phyloP scores from a whole-genome alignment of 805 yeast species.

The Monosporozyma aerobia region DNA sequence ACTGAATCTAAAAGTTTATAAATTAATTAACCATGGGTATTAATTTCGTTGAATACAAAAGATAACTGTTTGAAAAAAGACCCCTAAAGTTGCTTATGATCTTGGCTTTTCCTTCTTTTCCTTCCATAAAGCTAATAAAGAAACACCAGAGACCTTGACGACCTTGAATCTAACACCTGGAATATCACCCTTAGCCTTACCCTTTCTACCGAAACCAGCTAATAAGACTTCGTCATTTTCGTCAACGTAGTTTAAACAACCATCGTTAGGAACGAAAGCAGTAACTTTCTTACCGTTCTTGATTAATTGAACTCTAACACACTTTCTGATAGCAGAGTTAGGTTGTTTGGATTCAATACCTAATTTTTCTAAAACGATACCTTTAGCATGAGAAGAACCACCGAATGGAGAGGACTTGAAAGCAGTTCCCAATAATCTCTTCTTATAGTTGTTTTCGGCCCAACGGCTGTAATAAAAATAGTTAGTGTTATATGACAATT shows the following conservation, averaged over 20 bases:
- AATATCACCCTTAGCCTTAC: conserved; percentile 99
- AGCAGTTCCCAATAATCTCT: conserved; percentile 98
- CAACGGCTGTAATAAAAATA: conserved; percentile 56
- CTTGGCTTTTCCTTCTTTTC: conserved; percentile 99
- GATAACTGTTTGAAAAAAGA: not conserved
- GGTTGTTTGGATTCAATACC: conserved; percentile 99
- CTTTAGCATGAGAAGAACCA: conserved; percentile 99
- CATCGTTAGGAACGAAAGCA: conserved; percentile 99
- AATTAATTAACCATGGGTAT: not conserved
- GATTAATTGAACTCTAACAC: conserved; percentile 99
- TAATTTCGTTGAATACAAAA: not conserved
- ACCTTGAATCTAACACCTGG: conserved; percentile 99
- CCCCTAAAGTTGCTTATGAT: conserved; percentile 47
- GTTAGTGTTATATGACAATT: not conserved
- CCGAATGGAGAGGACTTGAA: conserved; percentile 99
- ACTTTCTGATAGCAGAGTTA: conserved; percentile 99
- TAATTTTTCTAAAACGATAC: conserved; percentile 97
- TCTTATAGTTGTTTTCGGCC: conserved; percentile 98
- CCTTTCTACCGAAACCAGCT: conserved; percentile 99
- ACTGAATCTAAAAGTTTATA: not conserved
- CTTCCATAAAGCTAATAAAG: conserved; percentile 98
- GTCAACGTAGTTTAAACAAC: conserved; percentile 99
- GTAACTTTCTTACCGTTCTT: conserved; percentile 99
- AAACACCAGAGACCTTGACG: conserved; percentile 99
- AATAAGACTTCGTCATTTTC: conserved; percentile 99